Evolutionary conservation across 805 yeast genomes (phyloP), one percentile per base, ranked within the genome.

Genomic region (Saturnispora sekii): DNA sequence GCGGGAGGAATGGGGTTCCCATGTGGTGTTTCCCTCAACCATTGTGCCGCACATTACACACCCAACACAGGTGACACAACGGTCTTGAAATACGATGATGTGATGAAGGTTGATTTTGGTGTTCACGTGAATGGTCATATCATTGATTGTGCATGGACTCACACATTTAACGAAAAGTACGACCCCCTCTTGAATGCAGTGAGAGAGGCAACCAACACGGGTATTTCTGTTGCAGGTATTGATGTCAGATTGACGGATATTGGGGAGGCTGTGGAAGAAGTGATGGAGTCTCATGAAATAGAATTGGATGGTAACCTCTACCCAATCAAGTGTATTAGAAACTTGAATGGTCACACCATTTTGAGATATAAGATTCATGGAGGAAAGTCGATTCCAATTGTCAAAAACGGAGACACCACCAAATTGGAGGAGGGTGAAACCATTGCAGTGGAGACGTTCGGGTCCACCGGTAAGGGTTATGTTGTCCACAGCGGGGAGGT

Each of bases 361-460:
- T 80, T 76, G 21, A 89, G 81, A 45, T 89, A 72, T 65, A 72
- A 69, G 43, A 93, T 93, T 57, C 99, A 93, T 64, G 93, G 89
- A 35, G 97, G 96, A 51, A 93, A 93, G 64, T 80, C 94, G 21
- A 97, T 93, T 39, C 99, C 99, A 14, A 93, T 93, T 57, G 95
- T 93, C 32, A 83, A 89, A 57, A 85, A 85, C 57, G 90, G 88
- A 7, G 98, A 93, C 62, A 76, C 76, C 63, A 93, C 97, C 10
- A 90, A 90, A 73, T 90, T 93, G 96, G 99, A 93, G 64, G 99
- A 93, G 69, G 96, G 96, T 51, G 98, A 93, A 64, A 81, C 87
- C 2, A 90, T 86, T 70, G 99, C 99, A 49, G 90, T 93, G 59
- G 99, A 93, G 67, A 93, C 99, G 3, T 93, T 93, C 59, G 98